phyloP scores from a whole-genome alignment of 345 rosid species.

The Citrus glauca region DNA sequence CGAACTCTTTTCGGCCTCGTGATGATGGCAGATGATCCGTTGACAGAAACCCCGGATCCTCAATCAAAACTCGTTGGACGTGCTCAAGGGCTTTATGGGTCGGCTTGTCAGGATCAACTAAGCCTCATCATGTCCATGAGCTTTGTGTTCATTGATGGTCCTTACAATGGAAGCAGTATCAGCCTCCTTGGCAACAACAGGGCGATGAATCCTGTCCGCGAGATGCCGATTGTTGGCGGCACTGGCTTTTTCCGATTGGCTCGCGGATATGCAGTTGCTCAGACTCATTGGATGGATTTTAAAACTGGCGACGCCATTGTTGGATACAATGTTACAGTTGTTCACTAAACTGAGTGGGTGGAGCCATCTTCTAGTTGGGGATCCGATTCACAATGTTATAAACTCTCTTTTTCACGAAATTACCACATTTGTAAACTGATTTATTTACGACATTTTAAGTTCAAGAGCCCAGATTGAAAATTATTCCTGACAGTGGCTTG shows the following conservation, averaged over 20 bases:
- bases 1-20: not conserved
- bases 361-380: no score
- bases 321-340: conserved; percentile 18
- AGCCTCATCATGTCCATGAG: conserved; percentile 4
- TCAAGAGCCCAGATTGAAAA: no score
- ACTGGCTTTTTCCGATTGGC: conserved; percentile 25
- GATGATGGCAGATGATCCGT: conserved; percentile 6
- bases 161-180: not conserved
- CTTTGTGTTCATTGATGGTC: conserved; percentile 5
- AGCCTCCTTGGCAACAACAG: conserved; percentile 5
- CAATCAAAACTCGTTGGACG: conserved; percentile 3
- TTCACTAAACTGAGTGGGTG: not conserved
- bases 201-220: conserved; percentile 1
- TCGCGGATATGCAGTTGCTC: conserved; percentile 20
- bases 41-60: not conserved
- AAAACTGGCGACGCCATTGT: conserved; percentile 21
- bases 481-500: no score
- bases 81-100: conserved; percentile 12
- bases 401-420: no score
- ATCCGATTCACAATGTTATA: no score
- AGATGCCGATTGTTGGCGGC: conserved; percentile 26
- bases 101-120: not conserved
- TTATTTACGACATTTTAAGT: no score
- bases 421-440: no score
- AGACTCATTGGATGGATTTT: not conserved